These are phyloP conservation scores for Myriosclerotinia duriaeana DNA, from an alignment of 2,329 filamentous ascomycete genomes.

Conservation along the genomic window DNA sequence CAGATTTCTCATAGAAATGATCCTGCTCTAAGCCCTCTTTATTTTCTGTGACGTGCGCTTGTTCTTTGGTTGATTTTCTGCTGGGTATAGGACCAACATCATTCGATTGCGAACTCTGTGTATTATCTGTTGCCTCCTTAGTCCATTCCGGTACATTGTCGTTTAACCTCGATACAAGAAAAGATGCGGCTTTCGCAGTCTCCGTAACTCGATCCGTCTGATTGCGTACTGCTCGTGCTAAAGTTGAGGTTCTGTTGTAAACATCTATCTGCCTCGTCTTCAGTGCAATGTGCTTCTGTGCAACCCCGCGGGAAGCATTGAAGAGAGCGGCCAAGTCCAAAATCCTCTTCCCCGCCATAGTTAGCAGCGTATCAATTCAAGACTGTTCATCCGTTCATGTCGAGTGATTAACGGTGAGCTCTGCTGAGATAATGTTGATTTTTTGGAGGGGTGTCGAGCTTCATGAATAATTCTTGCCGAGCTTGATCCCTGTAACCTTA, in stretches of 20 bases:
- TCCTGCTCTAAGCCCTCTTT: constrained; percentile 49
- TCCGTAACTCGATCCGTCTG: constrained; percentile 62
- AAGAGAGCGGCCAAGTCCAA: constrained; percentile 70
- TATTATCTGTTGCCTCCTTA: constrained; percentile 28
- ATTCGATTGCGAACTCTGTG: constrained; percentile 29
- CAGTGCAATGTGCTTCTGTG: constrained; percentile 60
- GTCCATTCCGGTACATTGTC: constrained; percentile 44
- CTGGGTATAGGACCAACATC: constrained; percentile 31
- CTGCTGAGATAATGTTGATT: not conserved
- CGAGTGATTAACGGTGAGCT: not conserved
- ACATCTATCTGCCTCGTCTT: constrained; percentile 59
- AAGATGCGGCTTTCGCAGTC: constrained; percentile 59
- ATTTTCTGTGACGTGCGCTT: constrained; percentile 25
- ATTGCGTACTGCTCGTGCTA: constrained; percentile 60
- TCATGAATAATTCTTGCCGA: constrained; percentile 11
- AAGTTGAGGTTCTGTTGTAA: constrained; percentile 62
- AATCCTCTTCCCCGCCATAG: constrained; percentile 61
- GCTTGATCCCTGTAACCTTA: constrained; percentile 13
- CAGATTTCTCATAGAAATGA: constrained; percentile 49
- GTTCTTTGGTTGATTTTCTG: constrained; percentile 39
- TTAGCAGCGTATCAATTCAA: constrained; percentile 18
- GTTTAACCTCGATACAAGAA: constrained; percentile 57
- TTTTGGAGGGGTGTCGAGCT: constrained; percentile 5
- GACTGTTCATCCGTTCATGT: constrained; percentile 30
- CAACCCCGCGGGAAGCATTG: constrained; percentile 67